Percentiles rank a stretch among this genome's conserved stretches.
Evolutionary conservation across 1,284 basidiomycete species (phyloP).

Genomic region (Cutaneotrichosporon sp.): DNA sequence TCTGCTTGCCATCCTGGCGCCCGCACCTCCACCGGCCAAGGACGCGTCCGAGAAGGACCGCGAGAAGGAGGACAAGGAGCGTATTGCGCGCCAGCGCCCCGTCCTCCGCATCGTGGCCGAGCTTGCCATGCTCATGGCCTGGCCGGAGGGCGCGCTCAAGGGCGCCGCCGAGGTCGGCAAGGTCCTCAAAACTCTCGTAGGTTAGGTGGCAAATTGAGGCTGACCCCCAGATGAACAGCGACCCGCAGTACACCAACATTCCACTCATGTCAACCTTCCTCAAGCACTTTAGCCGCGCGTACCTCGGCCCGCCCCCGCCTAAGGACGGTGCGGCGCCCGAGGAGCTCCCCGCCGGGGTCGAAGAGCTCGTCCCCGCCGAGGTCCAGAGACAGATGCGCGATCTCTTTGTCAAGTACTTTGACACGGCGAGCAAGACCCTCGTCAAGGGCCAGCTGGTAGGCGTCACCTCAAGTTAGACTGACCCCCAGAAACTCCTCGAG

Average conservation of each 20-base stretch:
- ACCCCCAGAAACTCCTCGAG: conserved; percentile 81
- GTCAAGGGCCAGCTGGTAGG: conserved; percentile 84
- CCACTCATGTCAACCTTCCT: conserved; percentile 81
- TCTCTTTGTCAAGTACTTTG: conserved; percentile 92
- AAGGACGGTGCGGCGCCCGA: conserved; percentile 22
- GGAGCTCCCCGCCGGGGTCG: conserved; percentile 58
- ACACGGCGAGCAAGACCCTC: conserved; percentile 85
- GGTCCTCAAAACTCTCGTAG: conserved; percentile 67
- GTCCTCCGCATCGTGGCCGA: conserved; percentile 85
- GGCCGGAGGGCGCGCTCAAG: conserved; percentile 61
- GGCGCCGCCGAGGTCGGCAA: conserved; percentile 74
- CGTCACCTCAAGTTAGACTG: conserved; percentile 18
- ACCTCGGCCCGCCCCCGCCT: conserved; percentile 65
- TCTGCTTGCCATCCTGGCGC: conserved; percentile 67
- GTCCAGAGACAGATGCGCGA: conserved; percentile 85
- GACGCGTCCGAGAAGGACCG: conserved; percentile 62
- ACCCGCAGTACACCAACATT: conserved; percentile 78
- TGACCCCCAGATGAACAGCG: conserved; percentile 71
- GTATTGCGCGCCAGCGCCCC: conserved; percentile 79
- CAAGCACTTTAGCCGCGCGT: conserved; percentile 77
- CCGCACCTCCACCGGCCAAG: conserved; percentile 49
- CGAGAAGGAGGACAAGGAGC: conserved; percentile 86
- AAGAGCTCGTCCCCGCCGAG: conserved; percentile 76
- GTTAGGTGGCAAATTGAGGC: conserved; percentile 35
- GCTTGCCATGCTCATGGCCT: conserved; percentile 75